Conservation (phyloP, 305 asterid species). For the Euphrasia arctica region DNA sequence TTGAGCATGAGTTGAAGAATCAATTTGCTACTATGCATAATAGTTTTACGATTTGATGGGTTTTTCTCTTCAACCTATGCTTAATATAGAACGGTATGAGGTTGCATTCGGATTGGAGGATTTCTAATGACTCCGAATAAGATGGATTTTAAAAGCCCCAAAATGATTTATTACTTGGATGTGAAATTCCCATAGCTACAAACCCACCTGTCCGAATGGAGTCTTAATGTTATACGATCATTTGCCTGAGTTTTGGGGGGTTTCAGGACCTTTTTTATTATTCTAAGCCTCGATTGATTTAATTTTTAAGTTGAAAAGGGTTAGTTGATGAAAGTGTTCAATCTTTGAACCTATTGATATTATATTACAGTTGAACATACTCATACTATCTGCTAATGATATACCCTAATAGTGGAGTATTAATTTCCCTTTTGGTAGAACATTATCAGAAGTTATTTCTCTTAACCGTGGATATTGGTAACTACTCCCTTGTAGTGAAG, state of each 20-base stretch:
- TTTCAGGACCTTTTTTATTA: no score
- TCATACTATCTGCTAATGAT: no score
- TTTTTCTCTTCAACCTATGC: no score
- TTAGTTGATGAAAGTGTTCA: background rate
- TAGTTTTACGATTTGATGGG: no score
- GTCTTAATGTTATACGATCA: background rate
- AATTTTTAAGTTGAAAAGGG: no score
- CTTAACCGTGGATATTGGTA: slow-evolving; percentile 7
- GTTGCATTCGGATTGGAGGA: no score
- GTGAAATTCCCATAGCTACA: background rate
- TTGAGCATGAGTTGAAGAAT: no score
- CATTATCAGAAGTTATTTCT: slow-evolving; percentile 28
- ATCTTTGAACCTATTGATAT: background rate
- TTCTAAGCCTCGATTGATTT: no score
- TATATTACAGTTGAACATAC: background rate
- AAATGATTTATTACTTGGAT: background rate
- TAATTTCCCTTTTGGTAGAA: slow-evolving; percentile 21
- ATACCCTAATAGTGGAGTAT: background rate
- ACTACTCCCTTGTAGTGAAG: slow-evolving; percentile 27
- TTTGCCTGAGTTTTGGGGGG: background rate
- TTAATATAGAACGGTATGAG: no score
- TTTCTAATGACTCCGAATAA: no score
- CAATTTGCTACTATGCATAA: no score
- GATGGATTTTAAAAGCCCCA: no score
- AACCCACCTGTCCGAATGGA: background rate